Base-by-base conservation (phyloP, 129 eudicot genomes). In the Ambrosia trifida region DNA sequence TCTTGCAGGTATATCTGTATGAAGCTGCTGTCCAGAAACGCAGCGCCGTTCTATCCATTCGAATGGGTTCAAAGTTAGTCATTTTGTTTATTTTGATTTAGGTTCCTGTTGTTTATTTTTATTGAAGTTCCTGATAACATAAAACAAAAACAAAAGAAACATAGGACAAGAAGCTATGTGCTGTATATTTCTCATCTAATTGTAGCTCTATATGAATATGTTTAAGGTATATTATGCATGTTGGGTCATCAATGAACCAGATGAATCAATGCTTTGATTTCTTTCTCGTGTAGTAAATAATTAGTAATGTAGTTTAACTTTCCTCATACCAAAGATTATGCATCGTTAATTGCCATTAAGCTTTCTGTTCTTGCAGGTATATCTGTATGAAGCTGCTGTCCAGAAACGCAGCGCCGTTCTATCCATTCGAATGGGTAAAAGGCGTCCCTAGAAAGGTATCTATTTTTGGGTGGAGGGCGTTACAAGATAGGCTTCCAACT, bases 351-450 rank as follows among this genome's bases (percentile, higher is more conserved):
- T 38, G 38, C 40, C 52, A 41, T 77, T 66, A 72, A 58, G 54
- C 49, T 53, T 3, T 74, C 41, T 46, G 46, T 30, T 65, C 69
- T n/a, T 84, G 58, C 82, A 92, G 96, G 70, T 92, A 28, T 89
- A 88, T 83, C 83, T 88, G 50, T 92, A 92, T 81, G 97, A 96
- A 3, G 97, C 73, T 76, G n/a, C n/a, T n/a, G n/a, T n/a, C n/a
- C n/a, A n/a, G n/a, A n/a, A n/a, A n/a, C n/a, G n/a, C n/a, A n/a
- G n/a, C n/a, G n/a, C n/a, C n/a, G n/a, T n/a, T n/a, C n/a, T n/a
- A n/a, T n/a, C n/a, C n/a, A n/a, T n/a, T n/a, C n/a, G n/a, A n/a
- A n/a, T n/a, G n/a, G n/a, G n/a, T n/a, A n/a, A n/a, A n/a, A n/a
- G n/a, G n/a, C n/a, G n/a, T n/a, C n/a, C n/a, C n/a, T n/a, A n/a